A percentile compares a stretch with the other conserved stretches of the same genome.
Conservation (phyloP, 2,329 filamentous ascomycete species). For the Xylariales sp. region DNA sequence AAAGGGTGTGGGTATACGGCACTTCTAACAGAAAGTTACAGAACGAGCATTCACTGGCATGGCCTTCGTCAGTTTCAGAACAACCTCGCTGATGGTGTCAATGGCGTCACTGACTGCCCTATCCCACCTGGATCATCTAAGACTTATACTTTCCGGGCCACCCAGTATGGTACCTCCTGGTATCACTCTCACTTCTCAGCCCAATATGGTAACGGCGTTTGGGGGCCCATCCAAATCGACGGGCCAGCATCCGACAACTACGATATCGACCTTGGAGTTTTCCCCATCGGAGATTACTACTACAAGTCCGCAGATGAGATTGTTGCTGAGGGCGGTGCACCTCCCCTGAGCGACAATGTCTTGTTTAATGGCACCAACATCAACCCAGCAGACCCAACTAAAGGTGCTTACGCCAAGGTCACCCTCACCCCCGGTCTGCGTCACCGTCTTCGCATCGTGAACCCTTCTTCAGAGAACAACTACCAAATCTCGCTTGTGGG, state of each 20-base stretch:
- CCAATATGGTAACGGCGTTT: constrained; percentile 49
- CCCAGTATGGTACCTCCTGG: constrained; percentile 32
- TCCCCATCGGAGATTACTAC: constrained; percentile 48
- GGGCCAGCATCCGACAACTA: constrained; percentile 45
- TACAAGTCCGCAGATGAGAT: constrained; percentile 26
- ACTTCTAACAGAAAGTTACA: too few relatives aligned
- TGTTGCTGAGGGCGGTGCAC: constrained; percentile 3
- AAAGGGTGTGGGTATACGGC: too few relatives aligned
- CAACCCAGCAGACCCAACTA: constrained; percentile 19
- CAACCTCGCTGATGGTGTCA: constrained; percentile 38
- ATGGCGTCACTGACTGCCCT: constrained; percentile 39
- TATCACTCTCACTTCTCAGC: constrained; percentile 37
- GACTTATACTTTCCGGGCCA: constrained; percentile 30
- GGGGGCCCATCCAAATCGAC: constrained; percentile 46
- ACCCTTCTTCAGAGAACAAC: constrained; percentile 44
- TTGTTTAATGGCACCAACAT: constrained; percentile 40
- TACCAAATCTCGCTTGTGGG: constrained; percentile 44
- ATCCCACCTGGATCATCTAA: constrained; percentile 26
- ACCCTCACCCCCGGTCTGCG: constrained; percentile 38
- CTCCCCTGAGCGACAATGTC: constrained; percentile 33
- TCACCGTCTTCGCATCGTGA: constrained; percentile 47
- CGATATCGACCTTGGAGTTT: constrained; percentile 47
- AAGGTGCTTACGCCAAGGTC: constrained; percentile 27
- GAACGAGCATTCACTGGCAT: constrained; percentile 43
- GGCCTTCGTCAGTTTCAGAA: constrained; percentile 39